These are phyloP conservation scores for sunflower (Helianthus annuus) DNA, from an alignment of 129 eudicot genomes.

Conservation along the genomic window DNA sequence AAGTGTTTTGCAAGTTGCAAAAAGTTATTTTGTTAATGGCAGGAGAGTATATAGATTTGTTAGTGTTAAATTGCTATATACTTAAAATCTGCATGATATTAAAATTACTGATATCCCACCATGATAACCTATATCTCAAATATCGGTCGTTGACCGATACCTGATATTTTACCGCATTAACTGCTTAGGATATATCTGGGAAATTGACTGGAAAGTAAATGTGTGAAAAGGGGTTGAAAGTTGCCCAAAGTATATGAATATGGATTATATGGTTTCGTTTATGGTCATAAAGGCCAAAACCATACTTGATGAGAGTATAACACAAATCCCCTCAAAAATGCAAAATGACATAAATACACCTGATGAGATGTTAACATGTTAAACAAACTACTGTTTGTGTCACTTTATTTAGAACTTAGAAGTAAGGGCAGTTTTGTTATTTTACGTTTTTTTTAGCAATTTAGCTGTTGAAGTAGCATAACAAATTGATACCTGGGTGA, in stretches of 20 bases:
- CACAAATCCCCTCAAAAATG: background rate
- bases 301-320: background rate
- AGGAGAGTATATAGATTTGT: no score
- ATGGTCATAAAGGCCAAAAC: background rate
- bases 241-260: background rate
- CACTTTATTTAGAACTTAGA: background rate
- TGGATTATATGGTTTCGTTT: background rate
- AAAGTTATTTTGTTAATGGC: no score
- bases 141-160: no score
- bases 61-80: no score
- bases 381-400: background rate
- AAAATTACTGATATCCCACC: no score
- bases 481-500: background rate
- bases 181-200: no score
- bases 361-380: background rate
- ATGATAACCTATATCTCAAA: no score
- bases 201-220: background rate
- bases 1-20: no score
- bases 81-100: no score
- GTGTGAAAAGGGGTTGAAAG: background rate
- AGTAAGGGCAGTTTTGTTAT: background rate
- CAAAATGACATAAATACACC: background rate
- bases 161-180: no score
- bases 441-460: background rate
- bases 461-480: background rate